These are phyloP conservation scores for Vanrija sp. DNA, from an alignment of 1,284 basidiomycete genomes.

Conservation along the genomic window DNA sequence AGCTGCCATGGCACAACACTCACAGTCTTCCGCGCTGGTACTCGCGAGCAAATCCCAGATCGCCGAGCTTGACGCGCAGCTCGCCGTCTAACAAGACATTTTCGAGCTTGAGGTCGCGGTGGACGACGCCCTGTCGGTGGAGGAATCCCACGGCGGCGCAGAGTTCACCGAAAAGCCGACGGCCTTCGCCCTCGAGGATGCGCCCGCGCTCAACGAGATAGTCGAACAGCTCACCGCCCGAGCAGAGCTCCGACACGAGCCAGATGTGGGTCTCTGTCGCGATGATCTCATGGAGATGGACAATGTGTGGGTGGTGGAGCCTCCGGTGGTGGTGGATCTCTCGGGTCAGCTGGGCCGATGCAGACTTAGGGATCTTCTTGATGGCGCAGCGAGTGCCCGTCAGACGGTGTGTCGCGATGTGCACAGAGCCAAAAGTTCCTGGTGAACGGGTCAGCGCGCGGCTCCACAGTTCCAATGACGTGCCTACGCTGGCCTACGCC, in stretches of 20 bases:
- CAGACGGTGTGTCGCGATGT: constrained; percentile 85
- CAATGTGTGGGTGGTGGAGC: constrained; percentile 89
- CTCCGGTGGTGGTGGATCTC: constrained; percentile 98
- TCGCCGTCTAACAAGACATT: constrained; percentile 87
- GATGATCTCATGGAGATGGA: constrained; percentile 95
- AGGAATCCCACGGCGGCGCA: constrained; percentile 91
- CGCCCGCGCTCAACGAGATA: constrained; percentile 93
- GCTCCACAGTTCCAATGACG: background rate
- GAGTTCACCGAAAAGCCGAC: constrained; percentile 86
- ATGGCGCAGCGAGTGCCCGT: constrained; percentile 87
- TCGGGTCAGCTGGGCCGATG: constrained; percentile 83
- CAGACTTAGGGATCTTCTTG: constrained; percentile 93
- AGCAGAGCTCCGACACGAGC: constrained; percentile 96
- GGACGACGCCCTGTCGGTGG: constrained; percentile 82
- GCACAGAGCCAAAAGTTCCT: constrained; percentile 91
- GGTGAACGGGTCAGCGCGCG: constrained; percentile 5
- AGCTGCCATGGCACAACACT: constrained; percentile 4
- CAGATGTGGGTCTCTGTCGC: constrained; percentile 93
- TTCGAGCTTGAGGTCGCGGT: constrained; percentile 93
- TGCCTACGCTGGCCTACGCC: background rate
- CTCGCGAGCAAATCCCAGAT: constrained; percentile 95
- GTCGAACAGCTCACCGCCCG: constrained; percentile 94
- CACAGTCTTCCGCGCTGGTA: constrained; percentile 71
- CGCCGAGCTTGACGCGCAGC: constrained; percentile 83
- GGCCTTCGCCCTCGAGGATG: constrained; percentile 74